Base-by-base conservation (phyloP, 352 stramenopile genomes). In the Aphanomyces astaci region DNA sequence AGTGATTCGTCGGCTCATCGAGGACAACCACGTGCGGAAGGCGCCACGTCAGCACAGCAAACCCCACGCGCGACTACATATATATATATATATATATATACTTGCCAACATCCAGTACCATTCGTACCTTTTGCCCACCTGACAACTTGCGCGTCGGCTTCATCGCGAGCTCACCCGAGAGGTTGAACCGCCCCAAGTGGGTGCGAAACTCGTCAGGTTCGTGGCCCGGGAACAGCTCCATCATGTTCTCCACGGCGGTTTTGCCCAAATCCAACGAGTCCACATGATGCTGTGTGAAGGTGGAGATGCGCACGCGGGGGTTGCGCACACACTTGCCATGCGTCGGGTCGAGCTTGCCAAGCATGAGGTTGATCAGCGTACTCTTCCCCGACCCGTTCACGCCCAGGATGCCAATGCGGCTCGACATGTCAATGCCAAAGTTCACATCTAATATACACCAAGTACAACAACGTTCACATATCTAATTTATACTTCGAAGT, bases 1-100 rank as follows among this genome's bases (percentile, higher is more conserved):
- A 89, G 78, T 98, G 94, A 76, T 98, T 98, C 30, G 95, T 98
- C 17, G 94, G 95, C 67, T 98, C 95, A 87, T 98, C 96, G 13
- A 99, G 81, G 73, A 98, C 90, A 43, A 99, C 86, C 25, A 99
- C 85, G 75, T 99, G 96, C 28, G 95, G 96, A 57, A 96, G 80
- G 71, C 92, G 82, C 83, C 96, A 98, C 19, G 95, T 96, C 76
- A 98, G 89, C 27, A 96, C 80, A 13, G 95, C 94, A 80, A 99
- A 98, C 4, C 92, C 94, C 15, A 94, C 86, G 57, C 86, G 85
- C 0, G 81, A 91, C 51, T 62, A 56, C n/a, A 25, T 17, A 40
- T n/a, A 64, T n/a, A 32, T 32, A 70, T 25, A 31, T 13, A 27
- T 19, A 63, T 13, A 17, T 48, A 17, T 32, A 53, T 27, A 36